These are phyloP conservation scores for Calophaca sinica DNA, from an alignment of 306 rosid species.

Conservation along the genomic window DNA sequence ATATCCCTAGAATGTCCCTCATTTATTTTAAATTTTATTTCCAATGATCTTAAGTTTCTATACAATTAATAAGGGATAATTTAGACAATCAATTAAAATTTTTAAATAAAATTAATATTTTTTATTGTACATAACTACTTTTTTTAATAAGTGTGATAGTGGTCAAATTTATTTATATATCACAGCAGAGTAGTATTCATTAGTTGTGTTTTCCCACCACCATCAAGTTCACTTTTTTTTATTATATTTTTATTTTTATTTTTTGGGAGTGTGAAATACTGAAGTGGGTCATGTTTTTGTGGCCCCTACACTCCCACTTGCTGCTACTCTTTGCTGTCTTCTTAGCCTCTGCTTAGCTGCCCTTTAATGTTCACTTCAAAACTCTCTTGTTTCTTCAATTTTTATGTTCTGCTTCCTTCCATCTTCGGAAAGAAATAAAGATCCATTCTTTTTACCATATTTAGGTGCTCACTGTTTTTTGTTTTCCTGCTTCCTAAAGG, in stretches of 20 bases:
- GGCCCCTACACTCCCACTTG: slow-evolving; percentile 96
- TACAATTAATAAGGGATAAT: too few species aligned
- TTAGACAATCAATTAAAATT: too few species aligned
- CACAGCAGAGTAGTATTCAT: too few species aligned
- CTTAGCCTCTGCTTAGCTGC: slow-evolving; percentile 60
- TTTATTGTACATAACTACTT: too few species aligned
- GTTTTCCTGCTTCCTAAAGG: slow-evolving; percentile 54
- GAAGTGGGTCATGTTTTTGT: slow-evolving; percentile 79
- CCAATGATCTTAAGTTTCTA: too few species aligned
- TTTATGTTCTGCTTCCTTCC: slow-evolving; percentile 33
- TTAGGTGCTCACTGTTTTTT: slow-evolving; percentile 39
- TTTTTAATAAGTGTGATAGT: too few species aligned
- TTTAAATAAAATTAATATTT: too few species aligned
- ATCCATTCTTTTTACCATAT: slow-evolving; percentile 55
- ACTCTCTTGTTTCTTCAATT: slow-evolving; percentile 50
- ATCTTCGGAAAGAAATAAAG: slow-evolving; percentile 46
- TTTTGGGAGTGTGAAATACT: slow-evolving; percentile 62
- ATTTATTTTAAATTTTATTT: too few species aligned
- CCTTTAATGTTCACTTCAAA: slow-evolving; percentile 29
- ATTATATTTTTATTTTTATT: background rate
- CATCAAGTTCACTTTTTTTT: slow-evolving; percentile 58
- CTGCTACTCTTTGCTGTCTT: slow-evolving; percentile 59
- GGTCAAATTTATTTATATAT: too few species aligned
- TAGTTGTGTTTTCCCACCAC: slow-evolving; percentile 62
- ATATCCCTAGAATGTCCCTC: too few species aligned